These are phyloP conservation scores for Sporothrix mexicana DNA, from an alignment of 2,329 filamentous ascomycete species.

Conservation along the genomic window DNA sequence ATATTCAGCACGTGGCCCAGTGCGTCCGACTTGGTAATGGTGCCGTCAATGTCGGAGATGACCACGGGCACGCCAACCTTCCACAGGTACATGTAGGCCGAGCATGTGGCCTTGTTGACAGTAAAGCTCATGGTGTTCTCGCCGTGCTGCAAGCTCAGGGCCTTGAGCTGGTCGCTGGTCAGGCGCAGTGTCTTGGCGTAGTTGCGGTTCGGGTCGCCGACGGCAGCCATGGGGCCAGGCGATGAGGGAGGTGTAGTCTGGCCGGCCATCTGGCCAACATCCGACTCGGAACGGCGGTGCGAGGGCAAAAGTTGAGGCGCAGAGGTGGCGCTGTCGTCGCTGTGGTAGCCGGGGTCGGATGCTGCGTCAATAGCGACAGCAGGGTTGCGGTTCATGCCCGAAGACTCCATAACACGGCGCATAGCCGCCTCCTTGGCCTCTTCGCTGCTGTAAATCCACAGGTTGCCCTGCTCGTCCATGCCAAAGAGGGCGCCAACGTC, in stretches of 20 bases:
- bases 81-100: constrained; percentile 94
- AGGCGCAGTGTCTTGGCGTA: constrained; percentile 96
- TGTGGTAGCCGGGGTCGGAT: constrained; percentile 94
- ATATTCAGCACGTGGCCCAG: constrained; percentile 93
- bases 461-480: constrained; percentile 91
- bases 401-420: constrained; percentile 64
- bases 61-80: constrained; percentile 89
- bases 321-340: constrained; percentile 74
- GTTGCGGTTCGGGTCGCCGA: constrained; percentile 77
- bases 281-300: constrained; percentile 72
- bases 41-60: constrained; percentile 98
- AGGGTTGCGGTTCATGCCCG: constrained; percentile 55
- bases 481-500: constrained; percentile 95
- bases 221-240: constrained; percentile 61
- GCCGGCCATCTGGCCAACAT: constrained; percentile 56
- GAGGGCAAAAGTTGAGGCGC: constrained; percentile 45
- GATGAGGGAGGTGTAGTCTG: constrained; percentile 73
- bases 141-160: constrained; percentile 79
- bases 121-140: constrained; percentile 95
- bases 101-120: constrained; percentile 91
- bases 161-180: constrained; percentile 93
- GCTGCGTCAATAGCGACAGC: constrained; percentile 75
- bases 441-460: constrained; percentile 99
- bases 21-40: constrained; percentile 96
- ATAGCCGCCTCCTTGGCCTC: constrained; percentile 90